A percentile compares a stretch with the other conserved stretches of the same genome.
Conservation (phyloP, 805 yeast genomes). For the Candida berthetii region DNA sequence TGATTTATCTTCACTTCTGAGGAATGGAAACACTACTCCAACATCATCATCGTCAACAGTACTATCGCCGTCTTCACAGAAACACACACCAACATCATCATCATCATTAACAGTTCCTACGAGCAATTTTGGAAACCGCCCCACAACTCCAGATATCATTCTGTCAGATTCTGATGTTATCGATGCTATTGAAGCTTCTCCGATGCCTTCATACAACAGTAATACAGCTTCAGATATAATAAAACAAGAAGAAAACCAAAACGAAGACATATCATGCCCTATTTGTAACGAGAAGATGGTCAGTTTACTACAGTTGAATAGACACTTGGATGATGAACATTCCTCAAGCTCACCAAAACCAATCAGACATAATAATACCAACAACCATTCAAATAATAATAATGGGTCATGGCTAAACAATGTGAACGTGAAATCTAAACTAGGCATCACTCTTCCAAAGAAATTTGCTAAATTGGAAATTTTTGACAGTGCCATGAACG, state of each 20-base stretch:
- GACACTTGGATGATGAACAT: slow-evolving; percentile 70
- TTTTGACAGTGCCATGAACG: slow-evolving; percentile 31
- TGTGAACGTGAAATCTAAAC: slow-evolving; percentile 29
- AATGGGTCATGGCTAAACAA: slow-evolving; percentile 34
- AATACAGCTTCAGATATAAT: slow-evolving; percentile 1
- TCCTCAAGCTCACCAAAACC: slow-evolving; percentile 17
- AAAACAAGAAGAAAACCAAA: slow-evolving; percentile 1
- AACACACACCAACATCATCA: neutral
- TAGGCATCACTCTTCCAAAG: slow-evolving; percentile 27
- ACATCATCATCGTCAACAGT: too few relatives aligned
- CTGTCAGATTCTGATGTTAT: neutral
- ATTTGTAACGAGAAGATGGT: slow-evolving; percentile 60
- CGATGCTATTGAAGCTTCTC: neutral
- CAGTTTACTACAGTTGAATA: slow-evolving; percentile 48
- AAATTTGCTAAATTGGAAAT: slow-evolving; percentile 41
- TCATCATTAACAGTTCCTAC: too few relatives aligned
- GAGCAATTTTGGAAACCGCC: too few relatives aligned
- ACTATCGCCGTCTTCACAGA: too few relatives aligned
- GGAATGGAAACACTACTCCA: too few relatives aligned
- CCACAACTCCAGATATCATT: neutral
- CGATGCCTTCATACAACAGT: neutral
- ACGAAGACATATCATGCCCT: slow-evolving; percentile 43
- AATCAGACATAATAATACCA: slow-evolving; percentile 21
- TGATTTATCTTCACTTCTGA: too few relatives aligned
- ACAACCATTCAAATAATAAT: neutral